phyloP scores from a whole-genome alignment of 1,284 basidiomycete species.

The Ustanciosporium gigantosporum region DNA sequence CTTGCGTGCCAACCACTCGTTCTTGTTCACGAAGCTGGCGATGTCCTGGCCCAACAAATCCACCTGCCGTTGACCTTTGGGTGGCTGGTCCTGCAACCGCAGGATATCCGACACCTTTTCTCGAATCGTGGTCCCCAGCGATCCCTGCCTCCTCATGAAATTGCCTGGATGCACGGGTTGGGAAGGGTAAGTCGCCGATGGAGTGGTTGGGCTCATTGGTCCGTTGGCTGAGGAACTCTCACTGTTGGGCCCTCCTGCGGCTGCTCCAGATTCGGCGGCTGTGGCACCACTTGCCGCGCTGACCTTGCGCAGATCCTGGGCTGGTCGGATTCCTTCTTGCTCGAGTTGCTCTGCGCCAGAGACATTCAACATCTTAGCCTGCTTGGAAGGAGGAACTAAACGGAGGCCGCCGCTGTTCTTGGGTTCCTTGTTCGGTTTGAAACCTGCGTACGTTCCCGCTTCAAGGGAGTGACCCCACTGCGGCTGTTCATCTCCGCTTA shows the following conservation, averaged over 20 bases:
- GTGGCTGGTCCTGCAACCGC: constrained; percentile 29
- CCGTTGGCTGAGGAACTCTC: constrained; percentile 13
- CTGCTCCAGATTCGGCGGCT: not conserved
- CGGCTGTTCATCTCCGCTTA: constrained; percentile 7
- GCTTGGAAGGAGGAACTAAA: constrained; percentile 42
- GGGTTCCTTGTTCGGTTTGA: constrained; percentile 44
- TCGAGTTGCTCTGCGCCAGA: constrained; percentile 14
- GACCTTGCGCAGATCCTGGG: constrained; percentile 19
- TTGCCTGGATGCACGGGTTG: constrained; percentile 7
- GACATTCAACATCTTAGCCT: constrained; percentile 31
- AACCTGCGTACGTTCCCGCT: constrained; percentile 50
- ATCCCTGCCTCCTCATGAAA: constrained; percentile 27
- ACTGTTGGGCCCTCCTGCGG: not conserved
- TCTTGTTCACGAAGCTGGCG: constrained; percentile 34
- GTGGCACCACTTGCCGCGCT: not conserved
- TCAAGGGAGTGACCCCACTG: constrained; percentile 47
- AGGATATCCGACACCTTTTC: constrained; percentile 40
- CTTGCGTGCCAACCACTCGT: constrained; percentile 42
- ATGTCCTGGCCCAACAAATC: constrained; percentile 45
- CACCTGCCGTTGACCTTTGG: constrained; percentile 37
- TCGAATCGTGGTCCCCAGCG: constrained; percentile 26
- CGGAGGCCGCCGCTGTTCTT: constrained; percentile 46
- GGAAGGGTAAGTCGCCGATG: constrained; percentile 14
- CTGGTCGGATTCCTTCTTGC: constrained; percentile 27
- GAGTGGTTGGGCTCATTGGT: constrained; percentile 12